A percentile compares a stretch with the other conserved stretches of the same genome.
These are phyloP conservation scores for Xylariaceae sp. DNA, from an alignment of 2,329 filamentous ascomycete species.

Conservation along the genomic window DNA sequence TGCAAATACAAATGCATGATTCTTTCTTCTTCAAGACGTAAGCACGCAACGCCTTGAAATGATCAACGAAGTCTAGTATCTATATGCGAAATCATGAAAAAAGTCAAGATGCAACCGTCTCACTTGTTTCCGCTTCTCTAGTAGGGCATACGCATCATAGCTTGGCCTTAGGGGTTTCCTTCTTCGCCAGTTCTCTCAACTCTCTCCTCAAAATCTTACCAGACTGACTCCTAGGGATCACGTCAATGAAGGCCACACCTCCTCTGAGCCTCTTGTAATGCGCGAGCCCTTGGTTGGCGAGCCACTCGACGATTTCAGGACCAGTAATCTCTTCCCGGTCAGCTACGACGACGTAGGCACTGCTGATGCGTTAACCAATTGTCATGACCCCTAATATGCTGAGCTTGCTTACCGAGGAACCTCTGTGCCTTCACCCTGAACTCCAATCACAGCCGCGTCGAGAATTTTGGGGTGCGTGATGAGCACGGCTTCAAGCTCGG, in stretches of 20 bases:
- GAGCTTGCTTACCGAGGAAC: conserved; percentile 47
- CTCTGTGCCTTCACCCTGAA: conserved; percentile 39
- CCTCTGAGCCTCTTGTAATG: conserved; percentile 34
- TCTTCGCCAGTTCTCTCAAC: conserved; percentile 30
- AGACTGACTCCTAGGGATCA: conserved; percentile 35
- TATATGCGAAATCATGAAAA: background rate
- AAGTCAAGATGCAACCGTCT: background rate
- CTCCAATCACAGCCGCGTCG: conserved; percentile 52
- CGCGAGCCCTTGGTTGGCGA: conserved; percentile 26
- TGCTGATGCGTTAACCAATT: conserved; percentile 24
- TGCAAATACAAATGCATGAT: background rate
- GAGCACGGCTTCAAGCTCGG: conserved; percentile 45
- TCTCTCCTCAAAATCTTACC: conserved; percentile 35
- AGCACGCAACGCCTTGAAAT: background rate
- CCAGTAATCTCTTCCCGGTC: conserved; percentile 23
- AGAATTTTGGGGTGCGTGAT: conserved; percentile 30
- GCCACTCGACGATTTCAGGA: conserved; percentile 25
- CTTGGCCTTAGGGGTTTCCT: conserved; percentile 20
- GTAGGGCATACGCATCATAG: conserved; percentile 11
- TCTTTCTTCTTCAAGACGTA: background rate
- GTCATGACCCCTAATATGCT: background rate
- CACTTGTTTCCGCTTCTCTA: background rate
- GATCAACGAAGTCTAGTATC: background rate
- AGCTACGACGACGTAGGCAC: conserved; percentile 28
- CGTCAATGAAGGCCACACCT: conserved; percentile 33